phyloP scores from a whole-genome alignment of 208 protist species.

The Lotmaria passim region DNA sequence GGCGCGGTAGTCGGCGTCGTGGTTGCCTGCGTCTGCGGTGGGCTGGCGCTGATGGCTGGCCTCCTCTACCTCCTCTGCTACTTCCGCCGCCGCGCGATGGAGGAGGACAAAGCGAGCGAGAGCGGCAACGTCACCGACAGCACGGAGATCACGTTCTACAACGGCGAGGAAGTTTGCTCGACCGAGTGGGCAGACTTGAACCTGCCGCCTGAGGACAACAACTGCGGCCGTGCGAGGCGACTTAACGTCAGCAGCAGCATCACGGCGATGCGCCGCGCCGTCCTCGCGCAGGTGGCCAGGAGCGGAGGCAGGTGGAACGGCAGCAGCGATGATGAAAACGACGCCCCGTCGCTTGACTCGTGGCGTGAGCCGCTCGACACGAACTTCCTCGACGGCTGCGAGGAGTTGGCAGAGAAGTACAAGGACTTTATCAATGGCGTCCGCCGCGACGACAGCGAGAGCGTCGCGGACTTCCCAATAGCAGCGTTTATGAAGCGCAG shows the following conservation, averaged over 20 bases:
- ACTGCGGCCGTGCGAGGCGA: neutral
- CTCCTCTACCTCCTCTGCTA: constrained; percentile 33
- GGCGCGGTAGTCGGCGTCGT: constrained; percentile 45
- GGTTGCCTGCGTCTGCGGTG: constrained; percentile 32
- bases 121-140: neutral
- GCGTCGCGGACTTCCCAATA: constrained; percentile 9
- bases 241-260: constrained; percentile 2
- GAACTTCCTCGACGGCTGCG: constrained; percentile 31
- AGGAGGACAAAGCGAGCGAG: neutral
- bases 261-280: constrained; percentile 9
- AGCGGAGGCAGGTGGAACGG: too few species aligned
- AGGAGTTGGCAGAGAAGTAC: constrained; percentile 13
- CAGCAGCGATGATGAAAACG: neutral
- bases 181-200: neutral
- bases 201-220: constrained; percentile 13
- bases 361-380: constrained; percentile 10
- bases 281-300: neutral
- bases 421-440: constrained; percentile 10
- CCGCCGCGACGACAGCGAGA: constrained; percentile 7
- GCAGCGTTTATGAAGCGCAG: neutral
- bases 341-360: neutral
- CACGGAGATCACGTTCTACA: neutral
- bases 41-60: constrained; percentile 33
- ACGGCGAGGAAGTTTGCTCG: neutral
- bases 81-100: constrained; percentile 20